phyloP scores from a whole-genome alignment of 306 rosid genomes.

The Cucurbita pepo region DNA sequence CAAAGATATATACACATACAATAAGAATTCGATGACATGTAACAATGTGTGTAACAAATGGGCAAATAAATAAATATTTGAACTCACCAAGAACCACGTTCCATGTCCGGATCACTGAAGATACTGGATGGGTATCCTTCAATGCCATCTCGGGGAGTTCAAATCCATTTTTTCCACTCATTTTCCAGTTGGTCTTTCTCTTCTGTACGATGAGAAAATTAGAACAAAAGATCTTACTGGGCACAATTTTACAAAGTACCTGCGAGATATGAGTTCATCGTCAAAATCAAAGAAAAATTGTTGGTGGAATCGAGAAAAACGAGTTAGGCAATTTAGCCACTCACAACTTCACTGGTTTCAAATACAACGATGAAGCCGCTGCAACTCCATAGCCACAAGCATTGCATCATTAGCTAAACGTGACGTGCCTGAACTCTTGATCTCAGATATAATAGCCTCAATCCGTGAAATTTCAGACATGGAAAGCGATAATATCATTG shows the following conservation, averaged over 20 bases:
- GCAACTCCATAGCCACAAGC: slow-evolving; percentile 71
- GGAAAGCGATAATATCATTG: slow-evolving; percentile 83
- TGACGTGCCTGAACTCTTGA: slow-evolving; percentile 51
- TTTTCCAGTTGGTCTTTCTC: background rate
- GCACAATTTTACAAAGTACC: background rate
- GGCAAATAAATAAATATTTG: background rate
- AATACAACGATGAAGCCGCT: slow-evolving; percentile 63
- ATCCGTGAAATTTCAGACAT: slow-evolving; percentile 58
- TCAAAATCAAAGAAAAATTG: background rate
- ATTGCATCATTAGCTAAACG: slow-evolving; percentile 49
- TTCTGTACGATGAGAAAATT: background rate
- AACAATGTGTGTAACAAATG: background rate
- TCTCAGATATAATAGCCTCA: slow-evolving; percentile 56
- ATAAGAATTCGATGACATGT: background rate
- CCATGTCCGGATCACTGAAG: background rate
- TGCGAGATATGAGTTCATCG: background rate
- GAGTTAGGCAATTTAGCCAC: background rate
- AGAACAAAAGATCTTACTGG: background rate
- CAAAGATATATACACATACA: background rate
- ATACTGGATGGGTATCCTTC: background rate
- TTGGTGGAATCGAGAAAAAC: background rate
- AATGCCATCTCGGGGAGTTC: background rate
- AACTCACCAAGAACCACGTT: background rate
- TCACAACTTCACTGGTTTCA: slow-evolving; percentile 18
- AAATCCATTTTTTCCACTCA: background rate